Evolutionary conservation across 208 protist genomes (phyloP), one percentile per base, ranked within the genome.

Genomic region (Crithidia sp.): DNA sequence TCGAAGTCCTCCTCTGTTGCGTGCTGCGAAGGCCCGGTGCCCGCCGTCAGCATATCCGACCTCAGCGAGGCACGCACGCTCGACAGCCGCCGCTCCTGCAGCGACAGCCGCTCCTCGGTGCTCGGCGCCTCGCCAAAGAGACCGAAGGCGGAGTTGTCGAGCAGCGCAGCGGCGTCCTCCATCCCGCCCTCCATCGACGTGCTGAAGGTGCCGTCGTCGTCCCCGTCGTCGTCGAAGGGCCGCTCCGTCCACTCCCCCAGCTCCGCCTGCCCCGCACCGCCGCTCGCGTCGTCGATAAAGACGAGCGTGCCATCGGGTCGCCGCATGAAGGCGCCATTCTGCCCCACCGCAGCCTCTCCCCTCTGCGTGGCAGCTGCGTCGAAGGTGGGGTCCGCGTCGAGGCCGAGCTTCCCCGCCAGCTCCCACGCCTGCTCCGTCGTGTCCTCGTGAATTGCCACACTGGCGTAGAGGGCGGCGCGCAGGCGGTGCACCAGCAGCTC

Each of bases 401-500:
- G 56, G 9, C 66, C 66, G 43, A 72, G 53, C 74, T 61, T 36
- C 8, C 28, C 50, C 36, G 49, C 66, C 17, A 79, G 54, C 50
- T 74, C 67, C 74, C 74, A 79, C 58, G 67, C 44, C 14, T 49
- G 43, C 17, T 61, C 67, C 2, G 58, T 50, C 12, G 53, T 52
- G 40, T 79, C 74, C 3, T 54, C 47, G 44, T 60, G 50, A 19
- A 49, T 28, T 16, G 63, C 36, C 3, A 79, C 43, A 10, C 62
- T 65, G 43, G 64, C 53, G 74, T 79, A 79, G n/a, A 79, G 59
- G 10, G 74, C 66, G 4, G 74, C 65, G 14, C 74, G 67, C 9
- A 79, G 10, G 28, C 74, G 74, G 37, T 73, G 74, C 67, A 64
- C 59, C 45, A 79, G 61, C 53, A 74, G 36, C 57, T 67, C 74